phyloP scores from a whole-genome alignment of 2,329 filamentous ascomycete species.

The Penicillium sp. region DNA sequence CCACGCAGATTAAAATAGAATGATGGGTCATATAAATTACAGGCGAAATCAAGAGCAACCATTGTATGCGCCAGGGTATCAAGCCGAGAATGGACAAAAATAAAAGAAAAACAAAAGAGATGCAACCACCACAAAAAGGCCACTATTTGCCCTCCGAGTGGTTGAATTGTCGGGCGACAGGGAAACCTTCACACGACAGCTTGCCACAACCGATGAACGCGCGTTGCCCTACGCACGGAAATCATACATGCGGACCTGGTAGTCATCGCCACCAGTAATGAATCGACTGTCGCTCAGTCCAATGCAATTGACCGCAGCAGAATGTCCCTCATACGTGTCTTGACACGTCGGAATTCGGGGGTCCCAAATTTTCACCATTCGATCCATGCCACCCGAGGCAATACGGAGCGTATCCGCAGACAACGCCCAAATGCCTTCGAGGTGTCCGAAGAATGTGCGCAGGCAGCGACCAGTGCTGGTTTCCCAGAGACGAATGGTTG shows the following conservation, averaged over 20 bases:
- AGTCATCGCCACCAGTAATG: conserved; percentile 88
- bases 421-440: conserved; percentile 93
- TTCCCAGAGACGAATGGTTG: conserved; percentile 89
- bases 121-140: too few relatives aligned
- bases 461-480: conserved; percentile 73
- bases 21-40: too few relatives aligned
- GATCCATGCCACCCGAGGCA: conserved; percentile 84
- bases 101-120: too few relatives aligned
- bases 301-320: conserved; percentile 86
- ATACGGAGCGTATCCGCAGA: conserved; percentile 82
- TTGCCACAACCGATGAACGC: too few relatives aligned
- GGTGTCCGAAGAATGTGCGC: conserved; percentile 90
- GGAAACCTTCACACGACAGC: too few relatives aligned
- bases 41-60: too few relatives aligned
- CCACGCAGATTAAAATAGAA: too few relatives aligned
- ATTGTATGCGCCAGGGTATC: too few relatives aligned
- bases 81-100: too few relatives aligned
- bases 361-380: conserved; percentile 95
- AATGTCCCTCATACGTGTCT: conserved; percentile 83
- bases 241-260: conserved; percentile 78
- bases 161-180: too few relatives aligned
- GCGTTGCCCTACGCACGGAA: conserved; percentile 44
- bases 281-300: conserved; percentile 84
- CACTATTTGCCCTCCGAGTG: too few relatives aligned
- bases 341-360: conserved; percentile 86